Evolutionary conservation across 345 rosid species (phyloP).

Genomic region (Clausena lansium): DNA sequence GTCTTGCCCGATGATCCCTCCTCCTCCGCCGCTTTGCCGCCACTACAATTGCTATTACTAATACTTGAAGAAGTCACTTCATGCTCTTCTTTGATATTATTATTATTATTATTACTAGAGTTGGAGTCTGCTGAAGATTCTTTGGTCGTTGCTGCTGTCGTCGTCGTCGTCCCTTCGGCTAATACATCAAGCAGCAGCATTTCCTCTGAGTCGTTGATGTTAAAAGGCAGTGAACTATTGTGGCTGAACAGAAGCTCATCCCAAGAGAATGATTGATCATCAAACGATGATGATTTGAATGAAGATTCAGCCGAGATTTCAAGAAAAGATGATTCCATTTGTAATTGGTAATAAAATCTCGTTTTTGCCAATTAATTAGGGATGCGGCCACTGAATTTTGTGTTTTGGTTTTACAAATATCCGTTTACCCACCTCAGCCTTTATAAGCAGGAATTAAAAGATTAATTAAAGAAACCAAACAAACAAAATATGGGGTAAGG

Average conservation of each 20-base stretch:
- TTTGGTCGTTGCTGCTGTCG: not conserved
- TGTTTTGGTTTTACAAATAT: not conserved
- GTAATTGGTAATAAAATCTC: not conserved
- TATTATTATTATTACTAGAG: not conserved
- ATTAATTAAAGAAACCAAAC: too few relatives aligned
- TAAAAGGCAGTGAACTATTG: slow-evolving; percentile 30
- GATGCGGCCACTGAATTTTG: not conserved
- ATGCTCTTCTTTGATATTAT: slow-evolving; percentile 35
- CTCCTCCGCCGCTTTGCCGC: too few relatives aligned
- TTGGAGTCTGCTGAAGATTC: not conserved
- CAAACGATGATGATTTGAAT: slow-evolving; percentile 29
- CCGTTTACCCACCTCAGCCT: too few relatives aligned
- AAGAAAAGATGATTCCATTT: slow-evolving; percentile 36
- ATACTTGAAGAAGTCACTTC: slow-evolving; percentile 21
- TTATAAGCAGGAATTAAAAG: too few relatives aligned
- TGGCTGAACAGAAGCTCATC: slow-evolving; percentile 32
- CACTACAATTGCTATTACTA: too few relatives aligned
- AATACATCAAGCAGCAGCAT: slow-evolving; percentile 38
- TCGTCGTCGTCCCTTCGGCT: slow-evolving; percentile 22
- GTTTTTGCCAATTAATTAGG: too few relatives aligned
- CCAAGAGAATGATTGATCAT: slow-evolving; percentile 37
- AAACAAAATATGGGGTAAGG: too few relatives aligned
- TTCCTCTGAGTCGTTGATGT: slow-evolving; percentile 41
- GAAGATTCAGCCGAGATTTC: slow-evolving; percentile 37
- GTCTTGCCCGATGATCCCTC: not conserved